Conservation (phyloP, 768 basidiomycete species). For the Amanita inopinata region DNA sequence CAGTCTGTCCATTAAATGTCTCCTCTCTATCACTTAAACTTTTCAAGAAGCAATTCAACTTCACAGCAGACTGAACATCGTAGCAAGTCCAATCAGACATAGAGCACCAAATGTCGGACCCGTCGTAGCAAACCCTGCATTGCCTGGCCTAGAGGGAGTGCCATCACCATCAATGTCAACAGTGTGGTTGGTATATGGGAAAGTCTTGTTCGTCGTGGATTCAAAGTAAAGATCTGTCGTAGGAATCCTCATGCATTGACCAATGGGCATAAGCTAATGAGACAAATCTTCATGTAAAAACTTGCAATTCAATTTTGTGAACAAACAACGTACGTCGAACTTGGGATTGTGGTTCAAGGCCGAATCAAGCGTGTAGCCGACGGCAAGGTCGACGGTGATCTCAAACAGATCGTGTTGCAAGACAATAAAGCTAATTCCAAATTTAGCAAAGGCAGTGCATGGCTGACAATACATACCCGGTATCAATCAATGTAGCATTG, state of each 20-base stretch:
- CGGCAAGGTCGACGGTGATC: slow-evolving; percentile 83
- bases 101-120: not conserved
- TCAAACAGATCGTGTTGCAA: slow-evolving; percentile 81
- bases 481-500: slow-evolving; percentile 50
- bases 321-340: slow-evolving; percentile 41
- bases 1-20: not conserved
- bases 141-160: slow-evolving; percentile 13
- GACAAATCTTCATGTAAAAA: slow-evolving; percentile 1
- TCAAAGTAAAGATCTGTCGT: slow-evolving; percentile 72
- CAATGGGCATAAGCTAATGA: slow-evolving; percentile 60
- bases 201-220: slow-evolving; percentile 61
- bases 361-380: slow-evolving; percentile 75
- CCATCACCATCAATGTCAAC: slow-evolving; percentile 32
- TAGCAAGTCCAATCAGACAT: not conserved
- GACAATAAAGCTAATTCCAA: slow-evolving; percentile 61
- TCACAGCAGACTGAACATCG: slow-evolving; percentile 4
- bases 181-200: slow-evolving; percentile 41
- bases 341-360: slow-evolving; percentile 58
- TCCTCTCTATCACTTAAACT: not conserved
- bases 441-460: not conserved
- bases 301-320: not conserved
- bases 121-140: slow-evolving; percentile 10
- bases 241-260: slow-evolving; percentile 60
- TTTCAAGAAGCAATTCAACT: not conserved
- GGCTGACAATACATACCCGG: slow-evolving; percentile 37